These are phyloP conservation scores for Boletus sp. DNA, from an alignment of 768 basidiomycete genomes.

Conservation along the genomic window DNA sequence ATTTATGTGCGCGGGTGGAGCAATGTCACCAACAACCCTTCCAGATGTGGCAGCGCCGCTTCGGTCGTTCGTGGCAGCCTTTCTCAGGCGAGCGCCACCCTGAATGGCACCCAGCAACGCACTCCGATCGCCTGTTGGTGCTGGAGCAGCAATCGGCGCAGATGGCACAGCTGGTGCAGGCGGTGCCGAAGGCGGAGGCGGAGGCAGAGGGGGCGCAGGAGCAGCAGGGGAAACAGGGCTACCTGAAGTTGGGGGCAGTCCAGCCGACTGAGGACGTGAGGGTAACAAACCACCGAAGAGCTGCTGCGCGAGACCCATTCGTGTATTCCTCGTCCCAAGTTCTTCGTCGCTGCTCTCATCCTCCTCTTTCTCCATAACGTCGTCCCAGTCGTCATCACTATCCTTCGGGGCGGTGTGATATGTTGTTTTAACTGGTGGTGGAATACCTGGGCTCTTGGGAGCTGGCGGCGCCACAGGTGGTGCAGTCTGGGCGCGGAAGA, in stretches of 20 bases:
- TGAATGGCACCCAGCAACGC: constrained; percentile 82
- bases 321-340: constrained; percentile 56
- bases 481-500: constrained; percentile 53
- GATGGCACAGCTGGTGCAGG: constrained; percentile 15
- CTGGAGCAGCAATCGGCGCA: constrained; percentile 35
- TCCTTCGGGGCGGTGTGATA: constrained; percentile 63
- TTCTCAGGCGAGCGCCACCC: constrained; percentile 65
- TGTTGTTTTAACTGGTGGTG: constrained; percentile 49
- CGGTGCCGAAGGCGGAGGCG: constrained; percentile 38
- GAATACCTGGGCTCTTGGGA: constrained; percentile 34
- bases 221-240: constrained; percentile 32
- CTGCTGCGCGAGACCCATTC: constrained; percentile 72
- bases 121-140: constrained; percentile 50
- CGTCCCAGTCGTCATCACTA: constrained; percentile 82
- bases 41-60: constrained; percentile 71
- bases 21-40: constrained; percentile 71
- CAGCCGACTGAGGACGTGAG: constrained; percentile 56
- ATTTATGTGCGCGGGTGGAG: constrained; percentile 69
- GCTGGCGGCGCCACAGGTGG: constrained; percentile 38
- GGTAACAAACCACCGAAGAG: constrained; percentile 75
- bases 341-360: constrained; percentile 82
- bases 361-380: constrained; percentile 70
- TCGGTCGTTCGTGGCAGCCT: constrained; percentile 81
- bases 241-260: constrained; percentile 25
- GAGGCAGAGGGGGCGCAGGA: constrained; percentile 38